Evolutionary conservation across 176 grass and related monocot species (phyloP), one percentile per base, ranked within the genome.

Genomic region (Musa beccarii): DNA sequence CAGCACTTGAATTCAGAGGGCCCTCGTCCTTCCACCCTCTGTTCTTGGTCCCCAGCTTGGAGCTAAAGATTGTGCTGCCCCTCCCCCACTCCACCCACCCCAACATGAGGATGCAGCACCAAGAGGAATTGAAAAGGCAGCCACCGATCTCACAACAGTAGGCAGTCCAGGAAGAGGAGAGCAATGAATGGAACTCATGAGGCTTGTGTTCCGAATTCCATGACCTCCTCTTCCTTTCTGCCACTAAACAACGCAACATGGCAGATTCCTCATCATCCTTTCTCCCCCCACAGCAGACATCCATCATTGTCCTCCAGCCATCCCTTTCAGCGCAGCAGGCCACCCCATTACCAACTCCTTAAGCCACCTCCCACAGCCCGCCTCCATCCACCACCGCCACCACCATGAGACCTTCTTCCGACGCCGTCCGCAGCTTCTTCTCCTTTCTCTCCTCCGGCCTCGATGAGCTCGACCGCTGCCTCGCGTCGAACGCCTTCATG

Each of bases 161-260:
- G 25, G 10, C 22, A 66, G 63, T 29, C 23, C 10, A 26, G 25
- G 63, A 22, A 66, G 63, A 25, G 25, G 63, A 66, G 63, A 66
- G 68, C 9, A n/a, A 52, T 52, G 43, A 52, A 51, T n/a, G 11
- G 17, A 71, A 71, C 19, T 3, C 17, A 53, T 71, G 69, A 71
- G 69, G 69, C 12, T 3, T 10, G 49, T 51, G 43, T 71, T 71
- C 69, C 50, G 1, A 26, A 22, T 66, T 66, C 63, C 23, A 66
- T 52, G 50, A 52, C 69, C 12, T 19, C 43, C 69, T 52, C 50
- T 2, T 52, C 43, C 49, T 51, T 70, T 19, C 43, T 70, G 19
- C 68, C 49, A 70, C 43, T 70, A 70, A 70, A 70, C 68, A 70
- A 70, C 29, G 28, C 49, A 49, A 70, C 62, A 70, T n/a, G 28